Conservation (phyloP, 352 stramenopile species). For the Phytophthora constricta region DNA sequence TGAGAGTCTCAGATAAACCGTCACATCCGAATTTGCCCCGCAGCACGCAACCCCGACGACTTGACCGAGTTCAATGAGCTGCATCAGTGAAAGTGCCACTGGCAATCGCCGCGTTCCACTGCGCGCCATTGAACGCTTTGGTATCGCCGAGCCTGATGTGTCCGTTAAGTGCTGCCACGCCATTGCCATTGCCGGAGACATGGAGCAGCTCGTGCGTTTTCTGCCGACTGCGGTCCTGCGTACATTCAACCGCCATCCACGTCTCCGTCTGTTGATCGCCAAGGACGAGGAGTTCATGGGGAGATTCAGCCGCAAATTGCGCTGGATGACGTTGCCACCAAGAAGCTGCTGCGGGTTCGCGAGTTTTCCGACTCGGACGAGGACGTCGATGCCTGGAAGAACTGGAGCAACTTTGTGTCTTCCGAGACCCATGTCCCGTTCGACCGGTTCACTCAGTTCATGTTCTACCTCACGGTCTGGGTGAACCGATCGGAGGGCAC, state of each 20-base stretch:
- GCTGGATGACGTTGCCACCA: conserved; percentile 21
- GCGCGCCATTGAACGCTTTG: conserved; percentile 5
- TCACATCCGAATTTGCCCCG: background rate
- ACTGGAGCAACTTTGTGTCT: conserved; percentile 24
- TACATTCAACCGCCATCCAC: conserved; percentile 47
- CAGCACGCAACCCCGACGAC: background rate
- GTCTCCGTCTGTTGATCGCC: conserved; percentile 35
- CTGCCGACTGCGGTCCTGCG: conserved; percentile 27
- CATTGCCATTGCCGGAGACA: conserved; percentile 15
- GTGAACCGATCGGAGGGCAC: background rate
- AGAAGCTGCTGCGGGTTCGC: conserved; percentile 24
- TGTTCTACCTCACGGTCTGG: conserved; percentile 32
- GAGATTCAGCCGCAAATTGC: conserved; percentile 36
- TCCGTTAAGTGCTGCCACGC: conserved; percentile 16
- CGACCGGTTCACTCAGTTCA: conserved; percentile 36
- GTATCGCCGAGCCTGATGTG: conserved; percentile 4
- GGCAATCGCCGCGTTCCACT: background rate
- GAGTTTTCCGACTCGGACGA: background rate
- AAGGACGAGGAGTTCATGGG: conserved; percentile 24
- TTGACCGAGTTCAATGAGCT: background rate
- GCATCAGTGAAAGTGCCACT: background rate
- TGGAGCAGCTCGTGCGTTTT: conserved; percentile 17
- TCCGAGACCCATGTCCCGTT: conserved; percentile 15
- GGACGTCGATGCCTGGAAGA: conserved; percentile 1
- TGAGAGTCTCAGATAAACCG: background rate